Base-by-base conservation (phyloP, 2,329 filamentous ascomycete genomes). In the Graphilbum fragrans region DNA sequence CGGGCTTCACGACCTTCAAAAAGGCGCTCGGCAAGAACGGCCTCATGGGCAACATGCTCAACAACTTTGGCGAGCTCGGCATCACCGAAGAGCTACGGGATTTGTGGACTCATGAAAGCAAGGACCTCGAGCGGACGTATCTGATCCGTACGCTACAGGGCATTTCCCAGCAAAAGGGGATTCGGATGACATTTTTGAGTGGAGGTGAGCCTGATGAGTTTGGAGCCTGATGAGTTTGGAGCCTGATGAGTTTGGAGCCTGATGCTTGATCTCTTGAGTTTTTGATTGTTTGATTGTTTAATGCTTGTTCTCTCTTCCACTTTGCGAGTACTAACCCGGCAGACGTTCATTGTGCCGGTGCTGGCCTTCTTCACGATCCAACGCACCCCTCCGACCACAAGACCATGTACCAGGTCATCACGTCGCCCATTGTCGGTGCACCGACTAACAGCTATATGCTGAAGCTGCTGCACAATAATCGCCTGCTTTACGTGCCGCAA, bases 21-120 rank as follows among this genome's bases (percentile, higher is more conserved):
- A 93, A 88, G 59, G 92, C 90, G 1, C 86, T 98, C 17, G 92
- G 92, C 38, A 98, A 98, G 62, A 82, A 80, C 1, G 92, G 92
- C 2, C 68, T 98, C 39, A 96, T 98, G 90, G 90, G 90, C 47
- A 84, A 86, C 44, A 87, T 96, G 32, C 69, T 98, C 38, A 95
- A 87, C 64, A 88, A 93, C 29, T 98, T 98, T 58, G 92, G 92
- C 41, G 92, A 96, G 50, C 81, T 98, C 46, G 92, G 95, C 54
- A 77, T 96, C 39, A 78, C 92, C 41, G 92, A 98, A 62, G 92
- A 96, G 56, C 66, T 96, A 44, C 81, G 90, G 56, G 92, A 98
- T 58, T 82, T 94, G 69, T 98, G 92, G 92, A 98, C 92, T 19
- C 92, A 98, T 55, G 90, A 96, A 39, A 88, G 83, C 40, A 98